Percentiles rank a stretch among this genome's conserved stretches.
These are phyloP conservation scores for Leccinum obscurum DNA, from an alignment of 768 basidiomycete genomes.

Conservation along the genomic window DNA sequence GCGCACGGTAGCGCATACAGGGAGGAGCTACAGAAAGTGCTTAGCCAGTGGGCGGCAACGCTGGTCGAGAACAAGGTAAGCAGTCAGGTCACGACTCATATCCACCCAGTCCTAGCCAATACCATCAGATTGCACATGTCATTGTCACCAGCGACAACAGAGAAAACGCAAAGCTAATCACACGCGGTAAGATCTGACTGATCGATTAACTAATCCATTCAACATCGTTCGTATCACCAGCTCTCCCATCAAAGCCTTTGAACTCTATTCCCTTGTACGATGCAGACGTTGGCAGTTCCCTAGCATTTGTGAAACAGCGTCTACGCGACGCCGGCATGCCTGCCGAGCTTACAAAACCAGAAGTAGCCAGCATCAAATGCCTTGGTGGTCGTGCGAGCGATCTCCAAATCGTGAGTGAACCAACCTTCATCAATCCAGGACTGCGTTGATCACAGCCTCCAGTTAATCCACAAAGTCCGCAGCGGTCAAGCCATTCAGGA, in stretches of 20 bases:
- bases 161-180: conserved; percentile 81
- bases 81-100: not conserved
- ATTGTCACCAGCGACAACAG: conserved; percentile 88
- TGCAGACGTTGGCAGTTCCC: conserved; percentile 76
- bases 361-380: conserved; percentile 60
- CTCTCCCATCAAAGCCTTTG: conserved; percentile 82
- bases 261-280: conserved; percentile 79
- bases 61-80: conserved; percentile 78
- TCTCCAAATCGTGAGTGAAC: conserved; percentile 67
- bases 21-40: conserved; percentile 70
- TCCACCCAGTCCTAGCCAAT: not conserved
- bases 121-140: conserved; percentile 79
- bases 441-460: not conserved
- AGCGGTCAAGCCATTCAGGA: conserved; percentile 70
- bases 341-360: conserved; percentile 52
- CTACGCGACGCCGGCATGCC: conserved; percentile 58
- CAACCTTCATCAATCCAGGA: not conserved
- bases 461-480: conserved; percentile 86
- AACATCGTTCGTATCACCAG: conserved; percentile 37
- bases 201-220: not conserved
- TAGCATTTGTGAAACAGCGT: conserved; percentile 81
- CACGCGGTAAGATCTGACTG: conserved; percentile 55
- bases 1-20: conserved; percentile 53
- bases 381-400: conserved; percentile 92
- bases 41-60: conserved; percentile 83